Base-by-base conservation (phyloP, 306 rosid species). In the Trifolium repens region DNA sequence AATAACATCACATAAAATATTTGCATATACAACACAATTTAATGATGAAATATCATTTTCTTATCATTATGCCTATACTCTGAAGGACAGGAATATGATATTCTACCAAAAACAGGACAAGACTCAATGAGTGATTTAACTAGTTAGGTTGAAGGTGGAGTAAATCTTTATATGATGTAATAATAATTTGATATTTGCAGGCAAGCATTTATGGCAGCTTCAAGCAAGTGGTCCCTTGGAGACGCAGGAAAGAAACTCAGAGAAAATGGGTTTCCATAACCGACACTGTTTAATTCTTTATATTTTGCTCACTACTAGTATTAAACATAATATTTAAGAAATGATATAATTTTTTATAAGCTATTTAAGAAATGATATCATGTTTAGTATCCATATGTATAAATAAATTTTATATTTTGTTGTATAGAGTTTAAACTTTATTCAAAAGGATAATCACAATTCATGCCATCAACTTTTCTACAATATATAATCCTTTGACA, bases 161-260 rank as follows among this genome's bases (percentile, higher is more conserved):
- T 64, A 73, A 10, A 11, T 44, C 3, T 1, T 44, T 9, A 44
- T 61, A 63, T 65, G 69, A 26, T 37, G 65, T 67, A 47, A 34
- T 71, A 54, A 19, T 69, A 13, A 5, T 78, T 81, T 57, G 55
- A 49, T 49, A 60, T 75, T 9, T 79, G 80, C 93, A 94, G 99
- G 88, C 80, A 71, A 87, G 74, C 82, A 80, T 94, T 72, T 94
- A 75, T 84, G 90, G 89, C 46, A 81, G 92, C 79, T 77, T 94
- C 30, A 94, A 94, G 90, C 99, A 89, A 68, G 85, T 78, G 89
- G 91, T 92, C 81, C 91, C 92, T 47, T 87, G 99, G 96, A 89
- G 85, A 73, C 85, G 96, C 78, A 88, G 69, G 81, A 84, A 83
- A 74, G 87, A 84, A 70, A 76, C 80, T 8, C 78, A 82, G 22